Percentiles rank a stretch among this genome's conserved stretches.
Evolutionary conservation across 805 yeast species (phyloP).

Genomic region (Teunomyces lycoperdinae): DNA sequence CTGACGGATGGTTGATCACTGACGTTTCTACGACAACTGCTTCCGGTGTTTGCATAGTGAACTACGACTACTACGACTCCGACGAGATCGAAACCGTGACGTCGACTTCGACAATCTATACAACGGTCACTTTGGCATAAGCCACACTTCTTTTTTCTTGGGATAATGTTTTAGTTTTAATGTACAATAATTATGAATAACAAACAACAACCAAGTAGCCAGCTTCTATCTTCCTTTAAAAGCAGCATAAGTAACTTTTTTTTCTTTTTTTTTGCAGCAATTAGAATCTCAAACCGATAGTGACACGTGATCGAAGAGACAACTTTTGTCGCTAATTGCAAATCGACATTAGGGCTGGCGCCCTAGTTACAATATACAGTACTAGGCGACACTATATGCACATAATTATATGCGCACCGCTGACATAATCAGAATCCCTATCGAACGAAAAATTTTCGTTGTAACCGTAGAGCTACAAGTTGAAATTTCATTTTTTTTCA

Average conservation of each 20-base stretch:
- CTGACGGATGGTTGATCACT: slow-evolving; percentile 34
- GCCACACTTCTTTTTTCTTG: slow-evolving; percentile 1
- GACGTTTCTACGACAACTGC: slow-evolving; percentile 28
- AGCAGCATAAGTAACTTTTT: no score
- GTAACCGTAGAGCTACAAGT: slow-evolving; percentile 2
- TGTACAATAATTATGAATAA: neutral
- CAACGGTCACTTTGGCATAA: slow-evolving; percentile 29
- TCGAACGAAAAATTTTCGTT: slow-evolving; percentile 4
- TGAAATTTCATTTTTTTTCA: slow-evolving; percentile 2
- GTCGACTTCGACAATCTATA: slow-evolving; percentile 33
- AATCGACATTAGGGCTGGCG: neutral
- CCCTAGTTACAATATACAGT: neutral
- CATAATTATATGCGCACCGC: neutral
- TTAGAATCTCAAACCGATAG: neutral
- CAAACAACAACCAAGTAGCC: no score
- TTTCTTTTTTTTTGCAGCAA: neutral
- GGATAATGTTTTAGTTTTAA: slow-evolving; percentile 3
- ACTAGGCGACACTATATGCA: neutral
- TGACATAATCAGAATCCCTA: slow-evolving; percentile 3
- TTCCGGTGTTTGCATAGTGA: slow-evolving; percentile 33
- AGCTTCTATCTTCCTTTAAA: no score
- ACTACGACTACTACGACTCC: slow-evolving; percentile 35
- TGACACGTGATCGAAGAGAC: neutral
- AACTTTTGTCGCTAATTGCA: neutral
- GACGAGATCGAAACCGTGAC: slow-evolving; percentile 31